A percentile compares a stretch with the other conserved stretches of the same genome.
phyloP scores from a whole-genome alignment of 768 basidiomycete genomes.

The Hygrocybe punicea region DNA sequence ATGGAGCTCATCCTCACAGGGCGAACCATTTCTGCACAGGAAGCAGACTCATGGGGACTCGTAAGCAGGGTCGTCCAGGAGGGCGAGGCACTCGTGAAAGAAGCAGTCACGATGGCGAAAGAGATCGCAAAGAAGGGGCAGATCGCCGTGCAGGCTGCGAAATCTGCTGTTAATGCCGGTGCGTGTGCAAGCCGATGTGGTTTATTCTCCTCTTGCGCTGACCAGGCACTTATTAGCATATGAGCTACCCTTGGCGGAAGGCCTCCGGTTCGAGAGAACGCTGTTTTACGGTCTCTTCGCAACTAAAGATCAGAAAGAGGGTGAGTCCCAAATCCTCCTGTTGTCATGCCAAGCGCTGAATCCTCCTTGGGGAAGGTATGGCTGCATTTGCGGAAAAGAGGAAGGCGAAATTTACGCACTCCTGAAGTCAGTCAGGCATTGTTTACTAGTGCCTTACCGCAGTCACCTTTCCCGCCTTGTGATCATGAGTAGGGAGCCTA shows the following conservation, averaged over 20 bases:
- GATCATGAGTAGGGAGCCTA: too few species aligned
- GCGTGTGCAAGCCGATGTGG: slow-evolving; percentile 13
- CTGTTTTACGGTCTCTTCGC: slow-evolving; percentile 91
- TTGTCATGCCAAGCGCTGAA: slow-evolving; percentile 4
- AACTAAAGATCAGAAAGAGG: slow-evolving; percentile 93
- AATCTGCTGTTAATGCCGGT: slow-evolving; percentile 94
- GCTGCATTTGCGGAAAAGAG: slow-evolving; percentile 91
- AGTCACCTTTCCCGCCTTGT: too few species aligned
- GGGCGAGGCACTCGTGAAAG: slow-evolving; percentile 79
- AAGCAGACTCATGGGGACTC: slow-evolving; percentile 86
- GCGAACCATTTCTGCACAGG: slow-evolving; percentile 70
- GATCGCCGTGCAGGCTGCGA: slow-evolving; percentile 79
- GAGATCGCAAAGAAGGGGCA: slow-evolving; percentile 79
- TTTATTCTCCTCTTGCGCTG: slow-evolving; percentile 2
- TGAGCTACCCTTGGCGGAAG: slow-evolving; percentile 77
- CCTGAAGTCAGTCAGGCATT: too few species aligned
- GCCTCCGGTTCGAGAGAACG: slow-evolving; percentile 81
- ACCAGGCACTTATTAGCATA: slow-evolving; percentile 49
- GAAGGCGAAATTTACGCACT: slow-evolving; percentile 67
- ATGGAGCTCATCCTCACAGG: slow-evolving; percentile 96
- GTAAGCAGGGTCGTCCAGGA: slow-evolving; percentile 77
- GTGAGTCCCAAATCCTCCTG: slow-evolving; percentile 40
- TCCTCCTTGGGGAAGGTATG: slow-evolving; percentile 65
- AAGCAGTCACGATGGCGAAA: slow-evolving; percentile 78
- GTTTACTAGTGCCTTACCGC: too few species aligned